Percentiles rank a stretch among this genome's conserved stretches.
Conservation (phyloP, 768 basidiomycete genomes). For the Leccinum barrowsii region DNA sequence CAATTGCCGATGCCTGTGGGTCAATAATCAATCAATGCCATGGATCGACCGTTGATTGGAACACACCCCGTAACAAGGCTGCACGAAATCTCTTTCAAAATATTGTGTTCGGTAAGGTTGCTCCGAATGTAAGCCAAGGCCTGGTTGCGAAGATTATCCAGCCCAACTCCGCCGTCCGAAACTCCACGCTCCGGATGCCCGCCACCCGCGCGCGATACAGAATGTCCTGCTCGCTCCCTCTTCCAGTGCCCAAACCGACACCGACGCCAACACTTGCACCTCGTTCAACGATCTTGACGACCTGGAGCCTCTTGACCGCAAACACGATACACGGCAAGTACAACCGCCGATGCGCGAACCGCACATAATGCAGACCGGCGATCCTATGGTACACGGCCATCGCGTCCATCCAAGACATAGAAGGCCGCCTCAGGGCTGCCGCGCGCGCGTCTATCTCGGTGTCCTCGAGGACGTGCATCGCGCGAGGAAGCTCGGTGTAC, state of each 20-base stretch:
- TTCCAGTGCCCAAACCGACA: background rate
- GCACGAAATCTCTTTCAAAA: background rate
- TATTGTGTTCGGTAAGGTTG: background rate
- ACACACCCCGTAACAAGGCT: background rate
- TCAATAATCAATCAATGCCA: background rate
- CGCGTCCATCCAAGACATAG: background rate
- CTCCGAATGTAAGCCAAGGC: background rate
- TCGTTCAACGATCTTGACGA: background rate
- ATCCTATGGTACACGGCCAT: background rate
- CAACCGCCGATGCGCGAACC: background rate
- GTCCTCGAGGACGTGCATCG: background rate
- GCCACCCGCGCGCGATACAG: background rate
- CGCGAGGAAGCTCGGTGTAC: background rate
- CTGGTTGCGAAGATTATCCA: background rate
- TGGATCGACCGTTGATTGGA: background rate
- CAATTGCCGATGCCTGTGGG: background rate
- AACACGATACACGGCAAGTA: background rate
- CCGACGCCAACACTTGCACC: background rate
- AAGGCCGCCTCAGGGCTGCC: background rate
- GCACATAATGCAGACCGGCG: background rate
- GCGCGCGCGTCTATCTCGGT: background rate
- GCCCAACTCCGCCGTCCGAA: background rate
- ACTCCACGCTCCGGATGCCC: background rate
- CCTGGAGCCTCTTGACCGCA: background rate
- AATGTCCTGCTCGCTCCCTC: background rate